Percentiles rank a stretch among this genome's conserved stretches.
These are phyloP conservation scores for Sanghuangporus sanghuang DNA, from an alignment of 1,284 basidiomycete species.

Conservation along the genomic window DNA sequence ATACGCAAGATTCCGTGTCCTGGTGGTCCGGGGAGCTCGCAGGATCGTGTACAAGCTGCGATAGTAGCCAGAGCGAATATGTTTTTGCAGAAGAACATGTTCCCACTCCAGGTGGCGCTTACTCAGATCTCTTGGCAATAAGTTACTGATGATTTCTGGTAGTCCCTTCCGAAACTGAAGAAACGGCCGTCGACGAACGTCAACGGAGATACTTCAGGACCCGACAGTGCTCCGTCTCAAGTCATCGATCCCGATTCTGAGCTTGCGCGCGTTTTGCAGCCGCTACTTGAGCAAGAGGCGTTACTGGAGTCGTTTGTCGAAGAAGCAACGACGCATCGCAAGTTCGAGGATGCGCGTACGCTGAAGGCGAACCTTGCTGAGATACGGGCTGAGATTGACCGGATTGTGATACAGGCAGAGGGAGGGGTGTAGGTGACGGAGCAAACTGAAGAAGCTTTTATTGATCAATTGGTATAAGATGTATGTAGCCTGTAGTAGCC, in stretches of 20 bases:
- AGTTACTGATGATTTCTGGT: slow-evolving; percentile 4
- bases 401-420: slow-evolving; percentile 45
- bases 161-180: slow-evolving; percentile 62
- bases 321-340: slow-evolving; percentile 78
- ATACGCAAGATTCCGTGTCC: slow-evolving; percentile 69
- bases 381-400: slow-evolving; percentile 76
- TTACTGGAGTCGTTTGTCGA: slow-evolving; percentile 78
- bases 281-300: slow-evolving; percentile 86
- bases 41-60: slow-evolving; percentile 80
- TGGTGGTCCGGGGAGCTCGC: slow-evolving; percentile 59
- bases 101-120: slow-evolving; percentile 62
- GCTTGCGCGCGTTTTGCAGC: slow-evolving; percentile 70
- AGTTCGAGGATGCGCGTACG: slow-evolving; percentile 86
- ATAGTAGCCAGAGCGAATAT: slow-evolving; percentile 73
- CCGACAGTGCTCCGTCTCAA: slow-evolving; percentile 24
- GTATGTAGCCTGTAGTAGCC: neutral
- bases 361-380: slow-evolving; percentile 71
- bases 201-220: slow-evolving; percentile 23
- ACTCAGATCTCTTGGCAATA: neutral
- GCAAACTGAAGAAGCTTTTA: neutral
- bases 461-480: too few relatives aligned
- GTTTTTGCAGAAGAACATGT: slow-evolving; percentile 89
- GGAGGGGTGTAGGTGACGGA: neutral
- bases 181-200: slow-evolving; percentile 27
- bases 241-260: slow-evolving; percentile 60